These are phyloP conservation scores for Canavalia gladiata DNA, from an alignment of 306 rosid genomes.

Conservation along the genomic window DNA sequence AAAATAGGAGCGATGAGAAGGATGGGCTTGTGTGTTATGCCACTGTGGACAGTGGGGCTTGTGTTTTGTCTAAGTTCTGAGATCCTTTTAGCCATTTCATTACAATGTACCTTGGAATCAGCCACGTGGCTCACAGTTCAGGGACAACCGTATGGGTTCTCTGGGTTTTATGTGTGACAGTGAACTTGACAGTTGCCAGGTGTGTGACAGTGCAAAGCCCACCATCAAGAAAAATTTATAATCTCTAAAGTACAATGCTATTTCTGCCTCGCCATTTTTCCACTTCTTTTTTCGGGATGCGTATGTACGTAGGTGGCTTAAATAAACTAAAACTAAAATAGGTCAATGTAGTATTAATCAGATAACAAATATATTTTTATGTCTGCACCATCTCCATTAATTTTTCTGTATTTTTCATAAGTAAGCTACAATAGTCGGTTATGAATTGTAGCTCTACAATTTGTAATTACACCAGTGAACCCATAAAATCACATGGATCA, in stretches of 20 bases:
- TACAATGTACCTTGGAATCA: conserved; percentile 40
- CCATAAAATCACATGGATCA: too few species aligned
- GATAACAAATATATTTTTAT: too few species aligned
- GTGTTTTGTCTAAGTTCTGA: conserved; percentile 53
- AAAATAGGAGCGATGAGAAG: conserved; percentile 23
- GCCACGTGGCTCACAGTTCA: conserved; percentile 58
- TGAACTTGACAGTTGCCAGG: conserved; percentile 58
- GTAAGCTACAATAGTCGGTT: too few species aligned
- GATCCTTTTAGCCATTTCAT: conserved; percentile 24
- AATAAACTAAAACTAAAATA: too few species aligned
- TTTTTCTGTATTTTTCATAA: too few species aligned
- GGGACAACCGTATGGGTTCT: conserved; percentile 42
- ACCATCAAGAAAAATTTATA: neutral
- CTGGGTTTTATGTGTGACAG: conserved; percentile 47
- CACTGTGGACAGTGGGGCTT: conserved; percentile 47
- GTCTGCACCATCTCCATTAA: too few species aligned
- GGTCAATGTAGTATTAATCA: too few species aligned
- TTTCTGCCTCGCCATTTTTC: neutral
- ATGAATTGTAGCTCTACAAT: too few species aligned
- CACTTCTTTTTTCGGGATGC: neutral
- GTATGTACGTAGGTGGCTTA: too few species aligned
- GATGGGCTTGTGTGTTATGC: conserved; percentile 26
- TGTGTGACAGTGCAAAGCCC: conserved; percentile 60
- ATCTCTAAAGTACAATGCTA: neutral
- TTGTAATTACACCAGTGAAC: too few species aligned